Base-by-base conservation (phyloP, 345 rosid species). In the Dipteronia sinensis region DNA sequence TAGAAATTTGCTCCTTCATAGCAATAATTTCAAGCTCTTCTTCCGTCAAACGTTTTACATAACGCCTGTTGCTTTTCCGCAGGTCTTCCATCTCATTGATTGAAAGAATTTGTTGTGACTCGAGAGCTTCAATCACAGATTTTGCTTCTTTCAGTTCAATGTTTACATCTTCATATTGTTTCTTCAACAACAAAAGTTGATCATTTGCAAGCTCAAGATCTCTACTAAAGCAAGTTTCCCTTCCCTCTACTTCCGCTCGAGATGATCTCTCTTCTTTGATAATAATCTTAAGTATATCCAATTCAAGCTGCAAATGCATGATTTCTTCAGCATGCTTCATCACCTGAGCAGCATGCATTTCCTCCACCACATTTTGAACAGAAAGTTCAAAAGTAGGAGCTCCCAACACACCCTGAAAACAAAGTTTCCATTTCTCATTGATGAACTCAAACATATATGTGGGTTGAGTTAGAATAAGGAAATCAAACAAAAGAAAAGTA, bases 291-390 rank as follows among this genome's bases (percentile, higher is more conserved):
- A 90, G 65, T 76, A 95, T 87, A 85, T 95, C 99, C 80, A 89
- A 81, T 88, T 95, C 98, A 73, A 95, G 87, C 85, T 92, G 98
- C 81, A 93, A 84, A 85, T 91, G 83, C 87, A 93, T 83, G 81
- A 90, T 80, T 82, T 89, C 90, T 82, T 91, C 98, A 6, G 71
- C 87, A 73, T 83, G 76, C 67, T 87, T 84, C 85, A 78, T 82
- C 75, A 69, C 62, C 73, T 83, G 83, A 78, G 74, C 74, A 69
- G 77, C 56, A 80, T 80, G 76, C 65, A 76, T 77, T 77, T 71
- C 78, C 10, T 76, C 58, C 63, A 65, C 66, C 76, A 79, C 79
- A 77, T 72, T 77, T 46, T 72, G 85, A 81, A 22, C 74, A 67
- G 63, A 71, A 34, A 25, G 11, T 44, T 66, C 76, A 59, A 47